Percentiles rank a stretch among this genome's conserved stretches.
Evolutionary conservation across 1,139 yeast species (phyloP).

Genomic region (Suhomyces taliae): DNA sequence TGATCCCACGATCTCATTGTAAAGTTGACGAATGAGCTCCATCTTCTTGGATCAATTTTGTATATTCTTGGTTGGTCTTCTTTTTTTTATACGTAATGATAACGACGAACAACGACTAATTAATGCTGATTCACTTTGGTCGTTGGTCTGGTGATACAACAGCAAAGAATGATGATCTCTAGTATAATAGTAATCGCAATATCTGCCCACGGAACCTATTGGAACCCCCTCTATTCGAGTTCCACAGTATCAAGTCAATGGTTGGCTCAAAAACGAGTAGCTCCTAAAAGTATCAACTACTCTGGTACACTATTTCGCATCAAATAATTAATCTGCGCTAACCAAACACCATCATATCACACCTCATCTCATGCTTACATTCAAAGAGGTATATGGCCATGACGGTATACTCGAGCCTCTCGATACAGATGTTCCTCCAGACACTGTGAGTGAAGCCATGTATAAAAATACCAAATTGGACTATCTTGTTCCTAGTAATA

Average conservation of each 20-base stretch:
- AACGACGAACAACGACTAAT: neutral
- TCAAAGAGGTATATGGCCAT: slow-evolving; percentile 5
- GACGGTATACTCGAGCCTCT: slow-evolving; percentile 12
- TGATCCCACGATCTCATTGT: slow-evolving; percentile 15
- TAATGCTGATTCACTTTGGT: neutral
- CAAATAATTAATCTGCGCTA: neutral
- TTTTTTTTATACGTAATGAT: neutral
- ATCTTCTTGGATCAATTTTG: neutral
- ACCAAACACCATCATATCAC: too few species aligned
- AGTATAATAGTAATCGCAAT: too few species aligned
- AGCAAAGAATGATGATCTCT: too few species aligned
- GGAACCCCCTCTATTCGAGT: too few species aligned
- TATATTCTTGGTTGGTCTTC: neutral
- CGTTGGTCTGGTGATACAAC: too few species aligned
- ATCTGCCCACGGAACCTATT: too few species aligned
- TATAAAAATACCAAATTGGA: slow-evolving; percentile 33
- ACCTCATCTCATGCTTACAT: slow-evolving; percentile 3
- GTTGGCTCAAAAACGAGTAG: too few species aligned
- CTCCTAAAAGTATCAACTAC: too few species aligned
- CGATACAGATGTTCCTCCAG: slow-evolving; percentile 28
- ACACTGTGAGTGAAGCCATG: slow-evolving; percentile 33
- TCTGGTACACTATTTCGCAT: neutral
- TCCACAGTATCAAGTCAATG: too few species aligned
- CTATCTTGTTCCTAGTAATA: slow-evolving; percentile 13
- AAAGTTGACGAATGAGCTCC: slow-evolving; percentile 15